These are phyloP conservation scores for Nasturtium officinale DNA, from an alignment of 345 rosid species.

Conservation along the genomic window DNA sequence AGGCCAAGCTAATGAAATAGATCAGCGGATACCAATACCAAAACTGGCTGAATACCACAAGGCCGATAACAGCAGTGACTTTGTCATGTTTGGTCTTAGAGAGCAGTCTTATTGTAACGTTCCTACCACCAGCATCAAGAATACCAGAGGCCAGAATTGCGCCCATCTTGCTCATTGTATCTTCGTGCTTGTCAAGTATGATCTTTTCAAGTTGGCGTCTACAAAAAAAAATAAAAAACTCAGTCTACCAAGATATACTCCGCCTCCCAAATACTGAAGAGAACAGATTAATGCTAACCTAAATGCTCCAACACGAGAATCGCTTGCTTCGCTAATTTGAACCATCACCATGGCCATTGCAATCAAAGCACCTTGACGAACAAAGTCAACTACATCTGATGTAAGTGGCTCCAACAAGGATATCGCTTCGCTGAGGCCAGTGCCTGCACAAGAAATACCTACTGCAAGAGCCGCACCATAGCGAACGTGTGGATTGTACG, in stretches of 20 bases:
- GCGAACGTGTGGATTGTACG: conserved; percentile 98
- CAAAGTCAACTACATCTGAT: conserved; percentile 97
- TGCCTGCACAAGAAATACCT: conserved; percentile 99
- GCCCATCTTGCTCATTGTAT: conserved; percentile 99
- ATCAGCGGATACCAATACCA: conserved; percentile 99
- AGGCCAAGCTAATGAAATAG: conserved; percentile 84
- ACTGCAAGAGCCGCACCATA: conserved; percentile 99
- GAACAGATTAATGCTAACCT: conserved; percentile 52
- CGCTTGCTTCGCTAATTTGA: conserved; percentile 93
- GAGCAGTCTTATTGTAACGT: conserved; percentile 87
- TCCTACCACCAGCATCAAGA: conserved; percentile 99
- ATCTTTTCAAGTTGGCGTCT: conserved; percentile 97
- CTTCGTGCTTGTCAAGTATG: conserved; percentile 94
- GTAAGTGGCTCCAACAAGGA: conserved; percentile 96
- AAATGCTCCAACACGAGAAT: conserved; percentile 95
- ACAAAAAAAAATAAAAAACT: conserved; percentile 5
- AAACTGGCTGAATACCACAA: conserved; percentile 97
- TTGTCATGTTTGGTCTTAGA: conserved; percentile 97
- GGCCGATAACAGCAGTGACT: conserved; percentile 94
- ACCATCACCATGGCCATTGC: conserved; percentile 99
- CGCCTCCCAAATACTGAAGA: conserved; percentile 18
- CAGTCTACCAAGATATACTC: conserved; percentile 12
- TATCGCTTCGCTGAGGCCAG: conserved; percentile 98
- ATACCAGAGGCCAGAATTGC: conserved; percentile 97
- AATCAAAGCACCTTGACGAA: conserved; percentile 99